A percentile compares a stretch with the other conserved stretches of the same genome.
phyloP scores from a whole-genome alignment of 2,329 filamentous ascomycete species.

The Diplodia seriata region DNA sequence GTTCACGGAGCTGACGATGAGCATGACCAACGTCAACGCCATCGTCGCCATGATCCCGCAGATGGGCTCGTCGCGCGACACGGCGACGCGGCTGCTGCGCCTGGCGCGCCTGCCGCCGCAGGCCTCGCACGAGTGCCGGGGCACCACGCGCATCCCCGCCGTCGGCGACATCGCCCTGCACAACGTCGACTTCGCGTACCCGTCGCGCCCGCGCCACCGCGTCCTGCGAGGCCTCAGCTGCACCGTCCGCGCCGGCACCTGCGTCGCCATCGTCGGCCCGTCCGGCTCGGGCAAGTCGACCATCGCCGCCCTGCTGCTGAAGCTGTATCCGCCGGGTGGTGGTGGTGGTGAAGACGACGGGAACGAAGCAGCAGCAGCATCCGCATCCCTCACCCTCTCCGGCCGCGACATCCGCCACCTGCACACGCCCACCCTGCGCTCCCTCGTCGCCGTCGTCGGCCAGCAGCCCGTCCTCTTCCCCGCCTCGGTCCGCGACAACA shows the following conservation, averaged over 20 bases:
- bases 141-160: conserved; percentile 52
- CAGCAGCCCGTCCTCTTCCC: conserved; percentile 81
- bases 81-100: conserved; percentile 74
- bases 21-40: conserved; percentile 73
- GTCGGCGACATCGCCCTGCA: conserved; percentile 65
- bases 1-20: conserved; percentile 83
- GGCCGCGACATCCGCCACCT: conserved; percentile 64
- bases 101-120: conserved; percentile 67
- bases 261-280: conserved; percentile 78
- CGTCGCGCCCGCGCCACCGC: conserved; percentile 58
- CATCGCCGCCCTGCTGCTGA: conserved; percentile 74
- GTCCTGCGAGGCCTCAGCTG: conserved; percentile 73
- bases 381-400: conserved; percentile 60
- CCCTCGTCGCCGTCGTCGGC: conserved; percentile 70
- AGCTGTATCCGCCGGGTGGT: conserved; percentile 64
- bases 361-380: too few species aligned
- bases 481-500: conserved; percentile 77
- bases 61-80: conserved; percentile 74
- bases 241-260: conserved; percentile 66
- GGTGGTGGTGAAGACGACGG: too few species aligned
- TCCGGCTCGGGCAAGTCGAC: conserved; percentile 95
- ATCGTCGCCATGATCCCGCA: conserved; percentile 81
- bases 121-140: conserved; percentile 65
- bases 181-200: conserved; percentile 75
- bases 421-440: conserved; percentile 66